phyloP scores from a whole-genome alignment of 2,329 filamentous ascomycete species.

The Diplodia mutila region DNA sequence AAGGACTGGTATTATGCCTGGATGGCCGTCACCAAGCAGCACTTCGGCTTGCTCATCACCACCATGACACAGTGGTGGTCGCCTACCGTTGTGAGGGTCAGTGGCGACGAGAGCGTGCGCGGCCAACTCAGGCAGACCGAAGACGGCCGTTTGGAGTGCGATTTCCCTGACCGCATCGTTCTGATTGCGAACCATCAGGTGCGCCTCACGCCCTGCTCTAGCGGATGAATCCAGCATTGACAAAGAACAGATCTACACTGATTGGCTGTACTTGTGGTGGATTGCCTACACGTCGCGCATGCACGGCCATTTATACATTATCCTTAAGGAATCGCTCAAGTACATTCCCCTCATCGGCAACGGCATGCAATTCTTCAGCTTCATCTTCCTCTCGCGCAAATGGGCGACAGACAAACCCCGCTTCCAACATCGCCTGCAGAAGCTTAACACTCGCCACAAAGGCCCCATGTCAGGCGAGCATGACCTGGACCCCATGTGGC shows the following conservation, averaged over 20 bases:
- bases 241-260: constrained; percentile 70
- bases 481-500: constrained; percentile 80
- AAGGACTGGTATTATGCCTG: constrained; percentile 79
- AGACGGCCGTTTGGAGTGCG: constrained; percentile 73
- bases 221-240: constrained; percentile 27
- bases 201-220: constrained; percentile 23
- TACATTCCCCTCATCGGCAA: constrained; percentile 79
- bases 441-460: constrained; percentile 61
- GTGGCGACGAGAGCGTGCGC: constrained; percentile 77
- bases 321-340: constrained; percentile 84
- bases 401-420: constrained; percentile 79
- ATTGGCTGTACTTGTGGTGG: constrained; percentile 97
- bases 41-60: constrained; percentile 75
- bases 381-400: constrained; percentile 92
- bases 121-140: constrained; percentile 70
- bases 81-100: constrained; percentile 77
- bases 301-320: constrained; percentile 88
- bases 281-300: constrained; percentile 76
- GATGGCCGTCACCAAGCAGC: constrained; percentile 85
- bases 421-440: constrained; percentile 72
- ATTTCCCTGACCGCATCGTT: constrained; percentile 79
- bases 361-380: constrained; percentile 84
- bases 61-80: constrained; percentile 86
- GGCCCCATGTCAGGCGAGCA: constrained; percentile 45
- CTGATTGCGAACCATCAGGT: constrained; percentile 84